Base-by-base conservation (phyloP, 768 basidiomycete genomes). In the Boletellus emodensis region DNA sequence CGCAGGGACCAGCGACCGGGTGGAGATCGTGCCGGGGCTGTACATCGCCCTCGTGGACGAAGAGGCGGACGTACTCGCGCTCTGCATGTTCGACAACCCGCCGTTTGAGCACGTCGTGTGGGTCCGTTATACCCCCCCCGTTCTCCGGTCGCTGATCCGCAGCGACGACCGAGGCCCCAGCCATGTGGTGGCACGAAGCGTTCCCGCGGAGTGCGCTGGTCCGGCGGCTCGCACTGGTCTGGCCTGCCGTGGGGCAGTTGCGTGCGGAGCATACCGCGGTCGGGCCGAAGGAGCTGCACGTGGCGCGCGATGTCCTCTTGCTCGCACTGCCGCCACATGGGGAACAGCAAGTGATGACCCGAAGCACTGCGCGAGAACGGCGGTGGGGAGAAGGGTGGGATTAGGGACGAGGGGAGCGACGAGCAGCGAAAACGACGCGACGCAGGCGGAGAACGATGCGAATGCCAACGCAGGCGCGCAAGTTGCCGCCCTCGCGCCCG, bases 281-380 rank as follows among this genome's bases (percentile, higher is more conserved):
- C 4, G 68, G 55, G 20, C 57, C 62, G 51, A 38, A 56, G 0
- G 73, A 78, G 51, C 66, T 78, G 4, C 55, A 69, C 26, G 63
- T 64, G 1, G 74, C 71, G 8, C 67, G 77, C 22, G 76, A 78
- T 53, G 76, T 77, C 56, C 59, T 79, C 33, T 66, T 65, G 6
- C 57, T 75, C 8, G 68, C 70, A 15, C 53, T 78, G 38, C n/a
- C 24, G 24, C 76, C 75, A 2, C 64, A 71, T 40, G n/a, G 43
- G 40, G 13, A 53, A 24, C 17, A 6, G 11, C 5, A 26, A 28
- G 40, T 41, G 52, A 48, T 53, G 47, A 40, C 40, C 44, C 14
- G 22, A 44, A 15, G 35, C 24, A n/a, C 30, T 30, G 3, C 43
- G 33, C 30, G 11, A 28, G 3, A 22, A 17, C 4, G 38, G 24